Conservation (phyloP, 1,139 yeast genomes). For the Blastobotrys elegans region DNA sequence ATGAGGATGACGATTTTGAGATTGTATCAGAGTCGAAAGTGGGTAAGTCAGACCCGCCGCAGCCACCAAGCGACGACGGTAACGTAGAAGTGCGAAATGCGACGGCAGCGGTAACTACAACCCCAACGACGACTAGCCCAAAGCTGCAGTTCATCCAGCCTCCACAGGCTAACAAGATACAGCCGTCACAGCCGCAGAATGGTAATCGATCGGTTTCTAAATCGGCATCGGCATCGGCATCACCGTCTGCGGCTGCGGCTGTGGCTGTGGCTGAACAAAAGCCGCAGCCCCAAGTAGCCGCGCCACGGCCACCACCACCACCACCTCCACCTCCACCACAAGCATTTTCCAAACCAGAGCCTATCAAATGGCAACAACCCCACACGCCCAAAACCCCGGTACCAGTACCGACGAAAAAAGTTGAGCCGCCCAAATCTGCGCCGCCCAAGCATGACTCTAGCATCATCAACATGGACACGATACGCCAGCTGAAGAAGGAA, state of each 20-base stretch:
- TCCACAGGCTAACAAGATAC: no score
- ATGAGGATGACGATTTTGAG: slow-evolving; percentile 5
- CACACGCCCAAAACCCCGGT: background rate
- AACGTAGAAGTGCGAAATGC: background rate
- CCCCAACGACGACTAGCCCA: background rate
- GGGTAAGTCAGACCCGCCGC: background rate
- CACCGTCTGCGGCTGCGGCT: background rate
- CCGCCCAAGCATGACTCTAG: background rate
- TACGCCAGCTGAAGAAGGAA: slow-evolving; percentile 17
- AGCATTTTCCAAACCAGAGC: background rate
- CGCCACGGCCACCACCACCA: background rate
- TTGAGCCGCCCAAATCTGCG: background rate
- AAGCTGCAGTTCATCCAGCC: background rate
- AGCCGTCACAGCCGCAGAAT: no score
- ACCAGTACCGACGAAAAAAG: background rate
- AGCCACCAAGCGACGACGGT: background rate
- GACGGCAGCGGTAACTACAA: background rate
- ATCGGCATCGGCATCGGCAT: background rate
- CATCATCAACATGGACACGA: slow-evolving; percentile 11
- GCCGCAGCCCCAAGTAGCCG: background rate
- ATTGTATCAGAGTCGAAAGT: slow-evolving; percentile 4
- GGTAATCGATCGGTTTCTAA: background rate
- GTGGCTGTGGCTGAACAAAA: background rate
- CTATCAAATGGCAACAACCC: background rate
- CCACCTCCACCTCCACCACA: background rate